Percentiles rank a stretch among this genome's conserved stretches.
phyloP scores from a whole-genome alignment of 345 rosid genomes.

The Gossypium ekmanianum region DNA sequence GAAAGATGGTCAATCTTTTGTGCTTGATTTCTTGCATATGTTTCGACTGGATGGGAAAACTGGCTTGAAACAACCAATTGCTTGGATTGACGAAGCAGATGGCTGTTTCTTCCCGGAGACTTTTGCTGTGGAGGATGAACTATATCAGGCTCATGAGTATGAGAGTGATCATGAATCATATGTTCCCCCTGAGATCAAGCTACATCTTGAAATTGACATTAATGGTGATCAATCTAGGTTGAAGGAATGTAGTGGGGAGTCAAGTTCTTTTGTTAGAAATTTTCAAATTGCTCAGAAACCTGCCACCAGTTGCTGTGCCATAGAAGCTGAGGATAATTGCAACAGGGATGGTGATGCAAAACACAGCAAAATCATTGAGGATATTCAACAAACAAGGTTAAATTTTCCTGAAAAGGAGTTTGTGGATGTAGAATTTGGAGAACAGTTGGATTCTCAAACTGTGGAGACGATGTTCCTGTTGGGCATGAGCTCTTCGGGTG shows the following conservation, averaged over 20 bases:
- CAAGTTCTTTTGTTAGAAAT: conserved; percentile 42
- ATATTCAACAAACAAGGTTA: conserved; percentile 27
- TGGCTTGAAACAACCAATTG: conserved; percentile 61
- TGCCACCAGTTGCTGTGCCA: conserved; percentile 19
- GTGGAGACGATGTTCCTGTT: conserved; percentile 47
- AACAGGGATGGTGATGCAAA: conserved; percentile 39
- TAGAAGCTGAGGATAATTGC: conserved; percentile 47
- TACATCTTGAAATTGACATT: conserved; percentile 80
- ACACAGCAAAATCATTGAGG: conserved; percentile 32
- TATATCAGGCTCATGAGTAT: conserved; percentile 32
- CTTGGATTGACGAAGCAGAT: conserved; percentile 90
- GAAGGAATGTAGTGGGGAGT: conserved; percentile 77
- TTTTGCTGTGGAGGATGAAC: conserved; percentile 37
- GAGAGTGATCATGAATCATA: conserved; percentile 27
- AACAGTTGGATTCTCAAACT: conserved; percentile 36
- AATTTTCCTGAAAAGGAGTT: conserved; percentile 7
- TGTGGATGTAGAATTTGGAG: conserved; percentile 16
- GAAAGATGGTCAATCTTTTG: conserved; percentile 36
- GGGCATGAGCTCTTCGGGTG: conserved; percentile 43
- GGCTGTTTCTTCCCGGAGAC: conserved; percentile 81
- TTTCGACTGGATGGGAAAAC: conserved; percentile 55
- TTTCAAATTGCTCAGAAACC: conserved; percentile 37
- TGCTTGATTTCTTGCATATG: conserved; percentile 89
- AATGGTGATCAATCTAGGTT: conserved; percentile 46
- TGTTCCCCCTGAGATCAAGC: conserved; percentile 61